Evolutionary conservation across 2,329 filamentous ascomycete genomes (phyloP).

Genomic region (Fusarium camptoceras): DNA sequence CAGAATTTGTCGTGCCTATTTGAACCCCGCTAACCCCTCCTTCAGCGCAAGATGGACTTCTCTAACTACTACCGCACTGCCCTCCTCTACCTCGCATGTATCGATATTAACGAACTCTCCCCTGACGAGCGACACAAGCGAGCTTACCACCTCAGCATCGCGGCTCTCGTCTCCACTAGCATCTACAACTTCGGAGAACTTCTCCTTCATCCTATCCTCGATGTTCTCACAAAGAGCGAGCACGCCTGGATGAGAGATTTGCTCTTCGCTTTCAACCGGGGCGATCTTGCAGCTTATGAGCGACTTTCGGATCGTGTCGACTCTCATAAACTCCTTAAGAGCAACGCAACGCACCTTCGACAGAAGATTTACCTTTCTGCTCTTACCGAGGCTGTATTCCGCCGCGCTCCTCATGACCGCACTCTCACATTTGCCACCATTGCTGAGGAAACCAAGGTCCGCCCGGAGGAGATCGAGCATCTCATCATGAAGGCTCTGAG

Average conservation of each 20-base stretch:
- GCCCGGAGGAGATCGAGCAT: constrained; percentile 93
- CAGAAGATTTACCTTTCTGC: constrained; percentile 99
- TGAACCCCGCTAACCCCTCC: constrained; percentile 52
- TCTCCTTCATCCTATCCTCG: constrained; percentile 95
- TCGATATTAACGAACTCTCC: constrained; percentile 82
- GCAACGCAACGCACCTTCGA: constrained; percentile 86
- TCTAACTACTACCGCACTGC: constrained; percentile 97
- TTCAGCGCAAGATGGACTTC: constrained; percentile 82
- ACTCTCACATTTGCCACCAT: constrained; percentile 93
- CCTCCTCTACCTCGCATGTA: constrained; percentile 95
- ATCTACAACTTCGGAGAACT: constrained; percentile 99
- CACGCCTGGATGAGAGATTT: constrained; percentile 91
- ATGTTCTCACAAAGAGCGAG: constrained; percentile 77
- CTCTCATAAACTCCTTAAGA: constrained; percentile 81
- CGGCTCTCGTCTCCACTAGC: constrained; percentile 89
- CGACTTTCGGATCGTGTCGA: constrained; percentile 82
- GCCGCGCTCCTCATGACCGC: constrained; percentile 92
- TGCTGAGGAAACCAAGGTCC: constrained; percentile 90
- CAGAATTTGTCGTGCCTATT: not conserved
- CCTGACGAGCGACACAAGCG: constrained; percentile 81
- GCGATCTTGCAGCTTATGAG: constrained; percentile 89
- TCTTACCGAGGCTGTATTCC: constrained; percentile 95
- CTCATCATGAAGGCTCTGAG: constrained; percentile 99
- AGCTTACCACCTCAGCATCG: constrained; percentile 92
- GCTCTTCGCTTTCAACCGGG: constrained; percentile 97